phyloP scores from a whole-genome alignment of 2,329 filamentous ascomycete species.

The Exophiala aquamarina region DNA sequence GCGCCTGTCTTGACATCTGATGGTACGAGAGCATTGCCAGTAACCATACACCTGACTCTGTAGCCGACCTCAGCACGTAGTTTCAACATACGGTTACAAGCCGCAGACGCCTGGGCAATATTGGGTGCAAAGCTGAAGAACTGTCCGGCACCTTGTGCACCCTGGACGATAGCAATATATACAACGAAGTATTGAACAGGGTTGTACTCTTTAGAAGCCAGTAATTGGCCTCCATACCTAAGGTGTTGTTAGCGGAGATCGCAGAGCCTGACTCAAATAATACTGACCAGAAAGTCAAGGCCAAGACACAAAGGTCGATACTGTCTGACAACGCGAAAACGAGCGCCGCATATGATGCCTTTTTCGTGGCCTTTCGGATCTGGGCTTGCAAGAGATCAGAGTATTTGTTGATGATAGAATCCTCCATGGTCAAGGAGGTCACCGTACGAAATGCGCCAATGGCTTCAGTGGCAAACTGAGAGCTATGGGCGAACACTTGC shows the following conservation, averaged over 20 bases:
- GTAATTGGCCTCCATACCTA: slow-evolving; percentile 64
- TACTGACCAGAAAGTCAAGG: slow-evolving; percentile 57
- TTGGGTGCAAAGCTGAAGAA: slow-evolving; percentile 67
- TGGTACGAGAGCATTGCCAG: slow-evolving; percentile 51
- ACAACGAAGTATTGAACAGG: slow-evolving; percentile 54
- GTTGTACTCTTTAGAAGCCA: slow-evolving; percentile 52
- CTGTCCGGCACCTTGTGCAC: slow-evolving; percentile 66
- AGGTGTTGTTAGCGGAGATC: slow-evolving; percentile 33
- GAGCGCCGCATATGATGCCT: slow-evolving; percentile 62
- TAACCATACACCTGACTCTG: slow-evolving; percentile 35
- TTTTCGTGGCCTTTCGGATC: slow-evolving; percentile 59
- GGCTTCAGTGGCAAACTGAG: slow-evolving; percentile 72
- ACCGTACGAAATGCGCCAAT: slow-evolving; percentile 75
- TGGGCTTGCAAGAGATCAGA: slow-evolving; percentile 58
- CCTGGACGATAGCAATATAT: slow-evolving; percentile 67
- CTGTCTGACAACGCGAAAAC: slow-evolving; percentile 71
- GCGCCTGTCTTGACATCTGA: slow-evolving; percentile 25
- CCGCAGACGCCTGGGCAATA: slow-evolving; percentile 40
- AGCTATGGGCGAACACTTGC: slow-evolving; percentile 55
- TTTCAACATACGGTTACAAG: slow-evolving; percentile 38
- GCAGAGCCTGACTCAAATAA: neutral
- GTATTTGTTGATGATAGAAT: slow-evolving; percentile 64
- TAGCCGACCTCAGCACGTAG: slow-evolving; percentile 23
- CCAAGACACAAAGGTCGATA: slow-evolving; percentile 62
- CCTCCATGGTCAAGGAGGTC: slow-evolving; percentile 67